Percentiles rank a stretch among this genome's conserved stretches.
Conservation (phyloP, 129 eudicot species). For the Flaveria linearis region DNA sequence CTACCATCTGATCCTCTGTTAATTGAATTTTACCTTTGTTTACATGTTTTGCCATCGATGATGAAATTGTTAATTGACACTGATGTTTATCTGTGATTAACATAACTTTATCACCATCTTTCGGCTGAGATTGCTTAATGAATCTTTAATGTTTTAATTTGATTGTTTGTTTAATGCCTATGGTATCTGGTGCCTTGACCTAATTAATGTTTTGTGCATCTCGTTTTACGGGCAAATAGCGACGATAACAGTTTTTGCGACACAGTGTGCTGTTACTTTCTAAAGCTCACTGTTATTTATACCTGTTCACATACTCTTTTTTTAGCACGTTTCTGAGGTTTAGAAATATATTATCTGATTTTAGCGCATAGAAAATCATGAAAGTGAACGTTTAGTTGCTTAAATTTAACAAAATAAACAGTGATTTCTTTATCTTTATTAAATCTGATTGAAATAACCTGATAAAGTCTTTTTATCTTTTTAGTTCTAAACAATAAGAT, state of each 20-base stretch:
- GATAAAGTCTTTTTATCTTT: no score
- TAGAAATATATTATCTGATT: no score
- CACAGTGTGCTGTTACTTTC: conserved; percentile 52
- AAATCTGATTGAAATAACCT: no score
- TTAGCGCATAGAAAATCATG: no score
- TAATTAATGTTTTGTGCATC: conserved; percentile 36
- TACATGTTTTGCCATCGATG: conserved; percentile 44
- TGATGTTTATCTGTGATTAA: conserved; percentile 56
- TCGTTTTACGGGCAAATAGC: conserved; percentile 60
- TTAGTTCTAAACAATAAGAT: no score
- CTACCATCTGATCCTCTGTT: conserved; percentile 56
- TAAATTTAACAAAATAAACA: no score
- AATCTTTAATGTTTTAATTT: neutral
- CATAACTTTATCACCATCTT: conserved; percentile 60
- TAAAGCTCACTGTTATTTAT: conserved; percentile 58
- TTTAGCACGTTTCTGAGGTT: no score
- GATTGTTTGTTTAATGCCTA: conserved; percentile 36
- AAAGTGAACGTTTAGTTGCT: no score
- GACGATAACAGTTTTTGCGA: conserved; percentile 68
- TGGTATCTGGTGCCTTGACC: conserved; percentile 70
- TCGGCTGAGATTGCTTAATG: conserved; percentile 70
- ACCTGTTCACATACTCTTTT: conserved; percentile 47
- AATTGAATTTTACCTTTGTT: no score
- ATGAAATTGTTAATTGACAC: conserved; percentile 34
- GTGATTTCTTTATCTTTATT: no score